Base-by-base conservation (phyloP, 768 basidiomycete genomes). In the Cystofilobasidium macerans region DNA sequence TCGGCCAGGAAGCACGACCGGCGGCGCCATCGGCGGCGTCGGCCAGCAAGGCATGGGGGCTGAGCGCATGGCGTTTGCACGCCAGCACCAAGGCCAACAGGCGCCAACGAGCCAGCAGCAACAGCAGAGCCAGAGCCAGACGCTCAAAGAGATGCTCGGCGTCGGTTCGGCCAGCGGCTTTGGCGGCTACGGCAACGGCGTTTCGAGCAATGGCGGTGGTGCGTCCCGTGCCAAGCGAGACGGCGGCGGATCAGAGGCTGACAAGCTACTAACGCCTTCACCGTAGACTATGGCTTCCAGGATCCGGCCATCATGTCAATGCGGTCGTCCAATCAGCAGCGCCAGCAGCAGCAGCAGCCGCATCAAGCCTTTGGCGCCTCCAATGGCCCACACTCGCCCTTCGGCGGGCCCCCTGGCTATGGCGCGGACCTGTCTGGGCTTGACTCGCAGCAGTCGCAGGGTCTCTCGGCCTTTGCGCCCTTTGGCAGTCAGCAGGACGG, bases 271-370 rank as follows among this genome's bases (percentile, higher is more conserved):
- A 40, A 8, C 38, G 43, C 45, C 0, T 40, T 35, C 38, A 3
- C 3, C 35, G 6, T 54, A 68, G 67, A 68, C 33, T 53, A 68
- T 53, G 38, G 54, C 8, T 70, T 69, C 61, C 69, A 70, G 35
- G 72, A 73, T 45, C 71, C 72, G 36, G 72, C 72, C 32, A 73
- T 73, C 56, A 70, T 71, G 69, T 71, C 71, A 14, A 69, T 71
- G 69, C 59, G 70, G 13, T 62, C 67, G 40, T 59, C 35, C 45
- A 59, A 61, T 26, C 51, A 54, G 45, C 62, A 24, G 28, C 32
- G 59, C 12, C 69, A 65, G 66, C 69, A 63, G 45, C 69, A 61
- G 28, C 64, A 59, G 16, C 68, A 57, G 22, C 57, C 54, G 43
- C 60, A 57, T n/a, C 69, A 67, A 26, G 33, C 28, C 35, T 47